These are phyloP conservation scores for Vigna reflexopilosa DNA, from an alignment of 306 rosid species.

Conservation along the genomic window DNA sequence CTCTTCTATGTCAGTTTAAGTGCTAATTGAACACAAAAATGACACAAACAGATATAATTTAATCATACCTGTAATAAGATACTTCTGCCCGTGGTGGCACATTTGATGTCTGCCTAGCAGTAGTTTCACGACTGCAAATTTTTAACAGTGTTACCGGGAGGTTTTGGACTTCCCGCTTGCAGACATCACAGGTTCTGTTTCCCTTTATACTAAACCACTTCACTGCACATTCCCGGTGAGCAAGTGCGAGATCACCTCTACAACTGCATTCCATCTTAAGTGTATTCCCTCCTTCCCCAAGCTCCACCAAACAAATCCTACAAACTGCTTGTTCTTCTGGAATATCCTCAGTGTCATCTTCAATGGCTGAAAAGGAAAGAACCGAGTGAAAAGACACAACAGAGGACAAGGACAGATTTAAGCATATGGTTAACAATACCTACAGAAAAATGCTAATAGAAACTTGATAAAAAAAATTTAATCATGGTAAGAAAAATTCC, in stretches of 20 bases:
- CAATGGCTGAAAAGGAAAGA: slow-evolving; percentile 58
- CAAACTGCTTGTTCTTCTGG: slow-evolving; percentile 98
- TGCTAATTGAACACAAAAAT: slow-evolving; percentile 25
- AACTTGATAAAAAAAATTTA: not conserved
- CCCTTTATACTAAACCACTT: slow-evolving; percentile 98
- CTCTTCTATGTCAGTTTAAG: slow-evolving; percentile 28
- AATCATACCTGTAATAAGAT: slow-evolving; percentile 65
- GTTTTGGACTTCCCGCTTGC: slow-evolving; percentile 82
- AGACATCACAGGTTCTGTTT: slow-evolving; percentile 87
- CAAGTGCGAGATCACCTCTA: slow-evolving; percentile 95
- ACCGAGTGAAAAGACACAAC: slow-evolving; percentile 12
- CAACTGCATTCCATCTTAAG: slow-evolving; percentile 97
- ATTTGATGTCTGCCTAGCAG: slow-evolving; percentile 48
- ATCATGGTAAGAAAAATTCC: not conserved
- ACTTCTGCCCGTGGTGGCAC: slow-evolving; percentile 53
- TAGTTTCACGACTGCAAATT: slow-evolving; percentile 57
- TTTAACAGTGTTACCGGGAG: slow-evolving; percentile 83
- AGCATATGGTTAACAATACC: slow-evolving; percentile 21
- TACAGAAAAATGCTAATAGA: not conserved
- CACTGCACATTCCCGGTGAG: slow-evolving; percentile 92
- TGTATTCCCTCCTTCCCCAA: slow-evolving; percentile 79
- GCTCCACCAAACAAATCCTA: slow-evolving; percentile 85
- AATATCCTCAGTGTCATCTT: slow-evolving; percentile 80
- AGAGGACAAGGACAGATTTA: slow-evolving; percentile 8
- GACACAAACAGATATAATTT: slow-evolving; percentile 19